Percentiles rank a stretch among this genome's conserved stretches.
phyloP scores from a whole-genome alignment of 176 grass and related monocot genomes.

The Eragrostis nindensis region DNA sequence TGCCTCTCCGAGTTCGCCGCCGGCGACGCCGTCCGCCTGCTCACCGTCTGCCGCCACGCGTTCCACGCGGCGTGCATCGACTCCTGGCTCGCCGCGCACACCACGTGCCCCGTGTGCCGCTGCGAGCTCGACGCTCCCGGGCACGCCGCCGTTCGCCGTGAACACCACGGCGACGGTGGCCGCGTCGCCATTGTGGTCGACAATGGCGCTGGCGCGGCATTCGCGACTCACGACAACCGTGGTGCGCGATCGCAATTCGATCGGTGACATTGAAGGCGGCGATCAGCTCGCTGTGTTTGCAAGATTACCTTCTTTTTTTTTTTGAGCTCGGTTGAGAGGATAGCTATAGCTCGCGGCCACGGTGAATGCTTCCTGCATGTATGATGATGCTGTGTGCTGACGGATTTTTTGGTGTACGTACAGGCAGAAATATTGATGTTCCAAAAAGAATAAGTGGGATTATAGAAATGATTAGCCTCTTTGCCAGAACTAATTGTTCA shows the following conservation, averaged over 20 bases:
- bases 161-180: neutral
- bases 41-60: constrained; percentile 64
- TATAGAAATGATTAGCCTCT: too few relatives aligned
- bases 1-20: constrained; percentile 61
- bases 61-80: constrained; percentile 71
- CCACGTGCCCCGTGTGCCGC: constrained; percentile 72
- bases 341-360: too few relatives aligned
- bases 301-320: neutral
- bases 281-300: neutral
- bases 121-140: constrained; percentile 29
- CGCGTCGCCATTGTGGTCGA: neutral
- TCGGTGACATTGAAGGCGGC: neutral
- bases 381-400: too few relatives aligned
- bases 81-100: constrained; percentile 55
- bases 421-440: too few relatives aligned
- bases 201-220: neutral
- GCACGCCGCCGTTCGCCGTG: neutral
- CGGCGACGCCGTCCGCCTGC: constrained; percentile 57
- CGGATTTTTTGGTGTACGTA: too few relatives aligned
- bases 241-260: constrained; percentile 10
- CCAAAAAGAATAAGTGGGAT: too few relatives aligned
- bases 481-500: too few relatives aligned
- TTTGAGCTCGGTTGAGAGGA: too few relatives aligned
- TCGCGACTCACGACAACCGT: neutral
- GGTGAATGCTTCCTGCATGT: too few relatives aligned